Evolutionary conservation across 2,329 filamentous ascomycete genomes (phyloP).

Genomic region (Colletotrichum agaves): DNA sequence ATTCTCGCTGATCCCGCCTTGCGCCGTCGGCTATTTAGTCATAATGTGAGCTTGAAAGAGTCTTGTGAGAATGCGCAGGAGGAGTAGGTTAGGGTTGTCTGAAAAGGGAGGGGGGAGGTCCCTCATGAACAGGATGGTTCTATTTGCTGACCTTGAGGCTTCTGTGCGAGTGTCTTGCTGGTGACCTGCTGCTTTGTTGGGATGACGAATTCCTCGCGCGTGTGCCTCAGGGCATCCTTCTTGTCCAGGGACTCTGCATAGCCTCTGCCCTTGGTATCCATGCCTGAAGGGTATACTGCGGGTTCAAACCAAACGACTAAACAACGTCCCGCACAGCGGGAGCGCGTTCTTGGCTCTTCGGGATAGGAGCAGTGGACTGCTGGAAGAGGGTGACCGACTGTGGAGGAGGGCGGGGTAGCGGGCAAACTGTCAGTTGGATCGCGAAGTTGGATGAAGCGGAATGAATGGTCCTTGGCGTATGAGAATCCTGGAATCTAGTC

Average conservation of each 20-base stretch:
- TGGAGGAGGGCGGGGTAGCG: background rate
- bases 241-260: conserved; percentile 56
- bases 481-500: background rate
- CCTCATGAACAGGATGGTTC: background rate
- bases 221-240: conserved; percentile 62
- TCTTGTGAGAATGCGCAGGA: background rate
- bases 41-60: background rate
- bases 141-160: conserved; percentile 29
- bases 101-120: no score
- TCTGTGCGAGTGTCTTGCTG: conserved; percentile 43
- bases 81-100: background rate
- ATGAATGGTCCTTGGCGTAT: background rate
- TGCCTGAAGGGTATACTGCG: background rate
- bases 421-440: background rate
- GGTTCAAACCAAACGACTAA: background rate
- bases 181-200: conserved; percentile 59
- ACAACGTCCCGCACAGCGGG: no score
- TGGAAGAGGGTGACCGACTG: background rate
- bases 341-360: background rate
- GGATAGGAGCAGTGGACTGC: background rate
- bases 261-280: conserved; percentile 22
- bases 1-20: conserved; percentile 43
- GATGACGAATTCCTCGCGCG: conserved; percentile 76
- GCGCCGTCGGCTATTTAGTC: conserved; percentile 1
- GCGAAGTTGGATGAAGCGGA: background rate